Conservation (phyloP, 805 yeast species). For the Saccharomycopsis oosterbeekiorum region DNA sequence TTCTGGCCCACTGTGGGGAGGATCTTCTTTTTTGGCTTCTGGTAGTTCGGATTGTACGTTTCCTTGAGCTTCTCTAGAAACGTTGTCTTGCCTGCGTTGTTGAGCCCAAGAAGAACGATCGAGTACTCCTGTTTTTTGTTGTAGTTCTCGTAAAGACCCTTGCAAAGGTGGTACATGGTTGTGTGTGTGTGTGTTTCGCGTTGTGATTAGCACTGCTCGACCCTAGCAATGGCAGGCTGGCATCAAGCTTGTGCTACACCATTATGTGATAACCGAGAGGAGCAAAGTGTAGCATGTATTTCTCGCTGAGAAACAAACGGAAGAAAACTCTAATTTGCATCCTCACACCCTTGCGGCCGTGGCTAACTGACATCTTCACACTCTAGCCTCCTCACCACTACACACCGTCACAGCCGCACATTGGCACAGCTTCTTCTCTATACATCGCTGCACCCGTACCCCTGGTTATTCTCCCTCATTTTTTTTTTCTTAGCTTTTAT, state of each 20-base stretch:
- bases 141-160: conserved; percentile 48
- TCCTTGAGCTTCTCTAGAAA: conserved; percentile 57
- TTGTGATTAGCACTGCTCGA: not conserved
- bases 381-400: not conserved
- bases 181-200: not conserved
- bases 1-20: conserved; percentile 96
- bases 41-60: conserved; percentile 35
- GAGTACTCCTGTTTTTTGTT: conserved; percentile 63
- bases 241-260: not conserved
- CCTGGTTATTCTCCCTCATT: not conserved
- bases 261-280: too few species aligned
- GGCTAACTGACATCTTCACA: not conserved
- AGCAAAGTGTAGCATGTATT: not conserved
- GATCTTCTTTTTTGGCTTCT: conserved; percentile 41
- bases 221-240: not conserved
- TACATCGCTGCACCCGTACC: not conserved
- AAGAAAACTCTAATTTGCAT: not conserved
- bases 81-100: conserved; percentile 94
- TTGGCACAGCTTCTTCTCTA: not conserved
- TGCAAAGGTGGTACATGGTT: conserved; percentile 57
- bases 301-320: not conserved
- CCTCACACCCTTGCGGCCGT: not conserved
- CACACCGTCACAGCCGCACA: not conserved
- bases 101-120: conserved; percentile 76
- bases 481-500: not conserved